These are phyloP conservation scores for Nicotiana tomentosiformis DNA, from an alignment of 257 asterid genomes.

Conservation along the genomic window DNA sequence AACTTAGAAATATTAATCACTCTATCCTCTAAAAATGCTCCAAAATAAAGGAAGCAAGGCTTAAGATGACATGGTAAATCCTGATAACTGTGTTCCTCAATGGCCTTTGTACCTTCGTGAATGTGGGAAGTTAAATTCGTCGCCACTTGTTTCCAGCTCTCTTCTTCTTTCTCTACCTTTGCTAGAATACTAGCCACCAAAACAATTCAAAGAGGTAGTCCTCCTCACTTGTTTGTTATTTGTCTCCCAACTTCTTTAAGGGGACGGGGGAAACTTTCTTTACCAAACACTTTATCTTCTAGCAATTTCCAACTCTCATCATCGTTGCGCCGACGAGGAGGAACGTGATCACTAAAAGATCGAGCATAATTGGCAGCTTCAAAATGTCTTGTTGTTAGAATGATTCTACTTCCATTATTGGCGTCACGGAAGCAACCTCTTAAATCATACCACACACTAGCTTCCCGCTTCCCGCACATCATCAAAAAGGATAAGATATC, in stretches of 20 bases:
- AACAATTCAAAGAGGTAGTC: conserved; percentile 14
- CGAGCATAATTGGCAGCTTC: background rate
- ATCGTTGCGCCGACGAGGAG: background rate
- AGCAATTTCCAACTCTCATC: conserved; percentile 10
- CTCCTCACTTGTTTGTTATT: conserved; percentile 11
- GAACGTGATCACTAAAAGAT: background rate
- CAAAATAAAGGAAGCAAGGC: conserved; percentile 20
- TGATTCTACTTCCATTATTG: background rate
- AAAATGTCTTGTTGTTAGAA: background rate
- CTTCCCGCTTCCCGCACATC: conserved; percentile 18
- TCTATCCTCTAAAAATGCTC: conserved; percentile 17
- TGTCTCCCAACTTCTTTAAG: background rate
- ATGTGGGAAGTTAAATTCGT: too few relatives aligned
- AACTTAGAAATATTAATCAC: background rate
- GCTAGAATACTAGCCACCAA: conserved; percentile 17
- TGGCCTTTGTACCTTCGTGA: background rate
- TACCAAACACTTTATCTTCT: background rate
- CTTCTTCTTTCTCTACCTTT: background rate
- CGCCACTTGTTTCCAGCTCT: too few relatives aligned
- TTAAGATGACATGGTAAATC: conserved; percentile 17
- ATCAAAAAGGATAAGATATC: conserved; percentile 12
- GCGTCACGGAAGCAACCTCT: background rate
- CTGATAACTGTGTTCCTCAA: conserved; percentile 17
- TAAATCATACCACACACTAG: background rate
- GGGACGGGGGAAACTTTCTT: background rate